A percentile compares a stretch with the other conserved stretches of the same genome.
Conservation (phyloP, 306 rosid species). For the Glycyrrhiza uralensis region DNA sequence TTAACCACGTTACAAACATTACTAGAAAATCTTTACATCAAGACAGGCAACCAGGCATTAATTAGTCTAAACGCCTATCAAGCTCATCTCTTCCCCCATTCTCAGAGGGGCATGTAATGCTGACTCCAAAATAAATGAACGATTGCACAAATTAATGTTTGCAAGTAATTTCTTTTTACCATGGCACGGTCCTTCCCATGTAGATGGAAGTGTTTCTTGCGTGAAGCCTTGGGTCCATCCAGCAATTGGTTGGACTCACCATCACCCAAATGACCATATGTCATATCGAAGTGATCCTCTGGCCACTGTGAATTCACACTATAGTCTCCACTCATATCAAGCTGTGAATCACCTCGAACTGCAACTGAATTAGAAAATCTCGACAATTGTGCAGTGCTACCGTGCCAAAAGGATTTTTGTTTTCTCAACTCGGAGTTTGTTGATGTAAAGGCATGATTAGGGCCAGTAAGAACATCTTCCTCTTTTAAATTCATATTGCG, state of each 20-base stretch:
- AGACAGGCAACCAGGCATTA: neutral
- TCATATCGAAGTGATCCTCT: slow-evolving; percentile 39
- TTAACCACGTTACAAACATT: neutral
- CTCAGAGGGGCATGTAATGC: neutral
- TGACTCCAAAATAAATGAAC: neutral
- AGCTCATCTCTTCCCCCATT: neutral
- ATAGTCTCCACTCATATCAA: slow-evolving; percentile 41
- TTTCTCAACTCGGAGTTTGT: slow-evolving; percentile 43
- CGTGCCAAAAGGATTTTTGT: slow-evolving; percentile 41
- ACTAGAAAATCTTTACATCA: neutral
- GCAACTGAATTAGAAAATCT: slow-evolving; percentile 67
- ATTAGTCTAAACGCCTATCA: slow-evolving; percentile 14
- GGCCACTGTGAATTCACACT: slow-evolving; percentile 54
- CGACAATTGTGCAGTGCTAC: slow-evolving; percentile 42
- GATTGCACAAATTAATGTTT: slow-evolving; percentile 8
- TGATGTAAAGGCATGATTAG: slow-evolving; percentile 19
- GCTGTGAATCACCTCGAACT: slow-evolving; percentile 43
- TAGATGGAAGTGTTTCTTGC: slow-evolving; percentile 44
- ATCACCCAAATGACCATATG: slow-evolving; percentile 43
- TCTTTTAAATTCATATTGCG: slow-evolving; percentile 36
- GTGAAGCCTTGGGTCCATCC: slow-evolving; percentile 39
- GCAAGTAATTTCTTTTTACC: slow-evolving; percentile 47
- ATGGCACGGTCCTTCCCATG: slow-evolving; percentile 43
- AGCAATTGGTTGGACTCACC: slow-evolving; percentile 51
- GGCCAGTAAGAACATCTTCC: slow-evolving; percentile 29